Conservation (phyloP, 306 rosid genomes). For the Bauhinia variegata region DNA sequence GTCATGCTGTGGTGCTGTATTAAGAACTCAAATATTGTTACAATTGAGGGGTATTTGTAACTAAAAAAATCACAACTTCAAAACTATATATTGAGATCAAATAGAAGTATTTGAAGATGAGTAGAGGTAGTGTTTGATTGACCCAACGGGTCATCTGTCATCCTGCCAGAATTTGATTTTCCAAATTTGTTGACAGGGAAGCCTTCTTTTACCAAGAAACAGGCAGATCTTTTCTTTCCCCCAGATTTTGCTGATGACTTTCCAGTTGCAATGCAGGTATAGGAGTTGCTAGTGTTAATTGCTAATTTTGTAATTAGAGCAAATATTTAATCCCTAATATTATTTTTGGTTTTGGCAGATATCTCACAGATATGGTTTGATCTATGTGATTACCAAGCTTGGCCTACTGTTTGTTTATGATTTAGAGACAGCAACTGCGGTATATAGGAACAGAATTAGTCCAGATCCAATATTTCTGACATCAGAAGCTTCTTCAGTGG, state of each 20-base stretch:
- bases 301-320: constrained; percentile 15
- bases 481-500: constrained; percentile 86
- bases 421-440: constrained; percentile 97
- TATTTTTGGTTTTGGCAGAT: constrained; percentile 62
- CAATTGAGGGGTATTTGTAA: constrained; percentile 16
- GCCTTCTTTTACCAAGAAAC: constrained; percentile 94
- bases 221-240: constrained; percentile 98
- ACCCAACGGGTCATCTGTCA: constrained; percentile 1
- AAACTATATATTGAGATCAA: constrained; percentile 22
- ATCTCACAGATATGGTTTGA: constrained; percentile 93
- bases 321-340: constrained; percentile 32
- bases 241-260: constrained; percentile 99
- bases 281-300: constrained; percentile 33
- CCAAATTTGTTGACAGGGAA: constrained; percentile 66
- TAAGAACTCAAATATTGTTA: constrained; percentile 11
- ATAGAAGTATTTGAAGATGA: constrained; percentile 8
- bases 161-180: constrained; percentile 30
- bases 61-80: constrained; percentile 20
- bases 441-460: constrained; percentile 96
- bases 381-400: constrained; percentile 96
- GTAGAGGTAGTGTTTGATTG: constrained; percentile 19
- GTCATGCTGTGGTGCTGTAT: constrained; percentile 4
- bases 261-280: constrained; percentile 99
- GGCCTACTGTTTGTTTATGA: constrained; percentile 98
- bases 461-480: constrained; percentile 99